A percentile compares a stretch with the other conserved stretches of the same genome.
Evolutionary conservation across 106 monocot species (phyloP).

Genomic region (Platanthera guangdongensis): DNA sequence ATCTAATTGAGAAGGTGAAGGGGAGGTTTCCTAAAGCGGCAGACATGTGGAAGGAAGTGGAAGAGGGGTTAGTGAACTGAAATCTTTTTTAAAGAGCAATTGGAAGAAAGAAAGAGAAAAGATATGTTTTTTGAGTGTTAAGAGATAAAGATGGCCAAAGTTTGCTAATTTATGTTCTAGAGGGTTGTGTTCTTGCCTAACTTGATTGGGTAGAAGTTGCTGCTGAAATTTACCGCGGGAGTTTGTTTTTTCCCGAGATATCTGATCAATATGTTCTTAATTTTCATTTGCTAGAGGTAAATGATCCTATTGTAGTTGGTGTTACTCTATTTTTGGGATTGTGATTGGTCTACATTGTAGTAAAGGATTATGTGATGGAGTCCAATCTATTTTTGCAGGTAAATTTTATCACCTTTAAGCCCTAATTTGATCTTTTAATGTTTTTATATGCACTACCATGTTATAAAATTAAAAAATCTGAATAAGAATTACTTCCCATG

Average conservation of each 20-base stretch:
- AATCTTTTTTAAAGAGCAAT: neutral
- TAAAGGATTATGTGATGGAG: neutral
- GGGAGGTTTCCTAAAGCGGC: slow-evolving; percentile 51
- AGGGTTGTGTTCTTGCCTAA: neutral
- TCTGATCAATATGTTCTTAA: no score
- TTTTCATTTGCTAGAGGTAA: neutral
- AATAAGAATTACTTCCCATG: no score
- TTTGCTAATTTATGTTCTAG: neutral
- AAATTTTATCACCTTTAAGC: neutral
- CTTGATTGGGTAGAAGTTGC: neutral
- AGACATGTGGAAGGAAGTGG: slow-evolving; percentile 80
- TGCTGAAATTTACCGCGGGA: neutral
- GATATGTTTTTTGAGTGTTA: neutral
- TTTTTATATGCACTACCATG: no score
- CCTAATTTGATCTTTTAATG: no score
- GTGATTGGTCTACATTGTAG: neutral
- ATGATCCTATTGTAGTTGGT: neutral
- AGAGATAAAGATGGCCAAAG: neutral
- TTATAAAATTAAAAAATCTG: no score
- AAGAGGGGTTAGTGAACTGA: slow-evolving; percentile 32
- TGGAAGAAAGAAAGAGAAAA: neutral
- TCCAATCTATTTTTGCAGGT: neutral
- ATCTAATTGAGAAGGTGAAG: slow-evolving; percentile 56
- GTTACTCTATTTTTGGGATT: neutral
- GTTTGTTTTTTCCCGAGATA: neutral